phyloP scores from a whole-genome alignment of 2,329 filamentous ascomycete genomes.

The Penicillium sp. region DNA sequence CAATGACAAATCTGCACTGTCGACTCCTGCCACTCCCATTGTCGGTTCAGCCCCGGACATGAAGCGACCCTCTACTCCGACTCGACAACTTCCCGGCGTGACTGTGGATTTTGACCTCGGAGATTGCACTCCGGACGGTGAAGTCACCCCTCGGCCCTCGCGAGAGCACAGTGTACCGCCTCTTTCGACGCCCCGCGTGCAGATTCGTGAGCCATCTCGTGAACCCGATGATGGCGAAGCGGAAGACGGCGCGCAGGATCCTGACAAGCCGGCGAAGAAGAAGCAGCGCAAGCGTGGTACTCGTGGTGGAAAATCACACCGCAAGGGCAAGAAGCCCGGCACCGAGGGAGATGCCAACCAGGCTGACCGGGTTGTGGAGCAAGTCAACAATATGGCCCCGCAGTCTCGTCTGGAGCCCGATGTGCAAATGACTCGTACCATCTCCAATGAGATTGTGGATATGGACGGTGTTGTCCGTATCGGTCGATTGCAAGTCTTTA shows the following conservation, averaged over 20 bases:
- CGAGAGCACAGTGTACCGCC: slow-evolving; percentile 30
- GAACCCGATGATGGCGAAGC: slow-evolving; percentile 43
- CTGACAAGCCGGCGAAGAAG: slow-evolving; percentile 67
- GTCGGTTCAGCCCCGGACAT: slow-evolving; percentile 34
- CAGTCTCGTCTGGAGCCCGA: slow-evolving; percentile 65
- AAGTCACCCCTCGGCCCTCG: slow-evolving; percentile 40
- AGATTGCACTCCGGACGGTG: slow-evolving; percentile 29
- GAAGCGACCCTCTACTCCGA: slow-evolving; percentile 36
- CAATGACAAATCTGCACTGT: slow-evolving; percentile 45
- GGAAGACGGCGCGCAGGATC: slow-evolving; percentile 32
- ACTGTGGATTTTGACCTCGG: slow-evolving; percentile 41
- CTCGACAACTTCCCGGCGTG: slow-evolving; percentile 35
- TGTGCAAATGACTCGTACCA: slow-evolving; percentile 59
- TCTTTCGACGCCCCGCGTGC: slow-evolving; percentile 43
- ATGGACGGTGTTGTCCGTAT: slow-evolving; percentile 68
- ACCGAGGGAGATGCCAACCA: slow-evolving; percentile 62
- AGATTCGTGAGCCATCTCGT: slow-evolving; percentile 48
- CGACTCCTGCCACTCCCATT: slow-evolving; percentile 48
- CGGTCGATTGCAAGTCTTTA: slow-evolving; percentile 65
- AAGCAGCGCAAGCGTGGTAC: slow-evolving; percentile 70
- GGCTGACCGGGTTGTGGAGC: slow-evolving; percentile 64
- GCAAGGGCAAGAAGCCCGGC: slow-evolving; percentile 59
- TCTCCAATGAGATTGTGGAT: slow-evolving; percentile 61
- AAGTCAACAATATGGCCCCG: slow-evolving; percentile 52
- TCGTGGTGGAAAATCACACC: slow-evolving; percentile 73